A percentile compares a stretch with the other conserved stretches of the same genome.
phyloP scores from a whole-genome alignment of 805 yeast genomes.

The Schwanniomyces vanrijiae region DNA sequence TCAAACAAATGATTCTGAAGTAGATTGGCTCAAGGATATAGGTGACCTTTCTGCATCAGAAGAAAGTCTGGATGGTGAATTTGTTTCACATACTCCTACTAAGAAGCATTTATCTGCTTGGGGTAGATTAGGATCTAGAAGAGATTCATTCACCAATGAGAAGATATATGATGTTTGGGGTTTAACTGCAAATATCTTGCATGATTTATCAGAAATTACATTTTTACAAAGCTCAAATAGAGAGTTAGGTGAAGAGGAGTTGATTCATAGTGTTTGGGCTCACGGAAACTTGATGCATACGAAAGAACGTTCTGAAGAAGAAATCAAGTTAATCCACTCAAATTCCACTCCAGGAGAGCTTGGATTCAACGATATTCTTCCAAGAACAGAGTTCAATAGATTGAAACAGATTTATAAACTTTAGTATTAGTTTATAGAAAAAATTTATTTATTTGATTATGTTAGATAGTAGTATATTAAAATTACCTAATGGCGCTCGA shows the following conservation, averaged over 20 bases:
- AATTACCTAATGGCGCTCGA: not conserved
- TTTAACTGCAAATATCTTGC: slow-evolving; percentile 74
- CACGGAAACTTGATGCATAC: slow-evolving; percentile 54
- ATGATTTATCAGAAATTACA: slow-evolving; percentile 61
- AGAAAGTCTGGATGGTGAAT: slow-evolving; percentile 17
- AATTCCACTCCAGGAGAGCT: slow-evolving; percentile 27
- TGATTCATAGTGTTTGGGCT: slow-evolving; percentile 56
- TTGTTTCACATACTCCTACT: slow-evolving; percentile 1
- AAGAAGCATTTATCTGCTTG: slow-evolving; percentile 23
- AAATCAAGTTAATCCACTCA: slow-evolving; percentile 48
- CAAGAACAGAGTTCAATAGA: slow-evolving; percentile 40
- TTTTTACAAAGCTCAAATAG: slow-evolving; percentile 22
- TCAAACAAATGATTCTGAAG: slow-evolving; percentile 53
- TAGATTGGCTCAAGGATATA: slow-evolving; percentile 60
- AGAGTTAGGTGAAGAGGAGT: slow-evolving; percentile 62
- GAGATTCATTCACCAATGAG: slow-evolving; percentile 38
- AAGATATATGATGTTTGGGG: slow-evolving; percentile 79
- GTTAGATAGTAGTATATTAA: not conserved
- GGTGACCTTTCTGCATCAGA: slow-evolving; percentile 57
- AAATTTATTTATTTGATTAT: not conserved
- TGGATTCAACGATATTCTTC: slow-evolving; percentile 47
- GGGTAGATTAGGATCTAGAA: slow-evolving; percentile 42
- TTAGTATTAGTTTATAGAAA: slow-evolving; percentile 2
- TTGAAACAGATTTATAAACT: slow-evolving; percentile 43
- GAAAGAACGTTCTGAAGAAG: slow-evolving; percentile 52